Conservation (phyloP, 768 basidiomycete species). For the Xanthoconium stramineum region DNA sequence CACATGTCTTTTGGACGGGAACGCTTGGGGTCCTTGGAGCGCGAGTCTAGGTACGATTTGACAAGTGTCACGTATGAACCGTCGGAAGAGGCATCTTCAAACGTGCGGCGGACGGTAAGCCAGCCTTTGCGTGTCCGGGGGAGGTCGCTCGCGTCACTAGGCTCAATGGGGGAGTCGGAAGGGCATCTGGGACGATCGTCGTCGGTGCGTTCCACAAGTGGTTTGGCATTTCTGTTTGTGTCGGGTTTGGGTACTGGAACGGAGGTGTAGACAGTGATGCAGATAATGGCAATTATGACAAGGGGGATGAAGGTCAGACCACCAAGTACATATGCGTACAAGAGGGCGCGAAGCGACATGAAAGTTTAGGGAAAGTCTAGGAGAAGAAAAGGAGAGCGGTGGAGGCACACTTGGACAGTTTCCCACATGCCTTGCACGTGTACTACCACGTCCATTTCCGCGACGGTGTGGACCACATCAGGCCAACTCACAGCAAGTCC, state of each 20-base stretch:
- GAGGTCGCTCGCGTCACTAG: constrained; percentile 45
- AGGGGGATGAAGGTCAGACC: constrained; percentile 90
- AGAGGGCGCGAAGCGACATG: constrained; percentile 64
- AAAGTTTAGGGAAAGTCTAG: not conserved
- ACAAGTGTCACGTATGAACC: constrained; percentile 77
- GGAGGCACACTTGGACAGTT: not conserved
- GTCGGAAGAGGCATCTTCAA: constrained; percentile 61
- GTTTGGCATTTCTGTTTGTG: constrained; percentile 35
- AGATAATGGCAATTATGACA: constrained; percentile 53
- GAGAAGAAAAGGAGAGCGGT: not conserved
- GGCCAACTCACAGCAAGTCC: constrained; percentile 5
- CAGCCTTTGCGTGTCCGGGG: constrained; percentile 74
- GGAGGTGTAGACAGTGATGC: constrained; percentile 76
- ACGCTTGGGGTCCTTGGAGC: constrained; percentile 80
- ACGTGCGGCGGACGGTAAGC: constrained; percentile 80
- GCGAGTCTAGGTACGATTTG: constrained; percentile 73
- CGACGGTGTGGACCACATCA: constrained; percentile 1
- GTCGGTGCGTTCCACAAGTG: constrained; percentile 13
- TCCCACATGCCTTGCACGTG: constrained; percentile 19
- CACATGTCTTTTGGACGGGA: constrained; percentile 89
- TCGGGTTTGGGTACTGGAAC: constrained; percentile 68
- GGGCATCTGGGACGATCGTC: constrained; percentile 28
- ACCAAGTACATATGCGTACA: constrained; percentile 86
- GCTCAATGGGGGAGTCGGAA: constrained; percentile 24
- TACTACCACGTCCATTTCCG: constrained; percentile 9